These are phyloP conservation scores for Vigna unguiculata DNA, from an alignment of 306 rosid genomes.

Conservation along the genomic window DNA sequence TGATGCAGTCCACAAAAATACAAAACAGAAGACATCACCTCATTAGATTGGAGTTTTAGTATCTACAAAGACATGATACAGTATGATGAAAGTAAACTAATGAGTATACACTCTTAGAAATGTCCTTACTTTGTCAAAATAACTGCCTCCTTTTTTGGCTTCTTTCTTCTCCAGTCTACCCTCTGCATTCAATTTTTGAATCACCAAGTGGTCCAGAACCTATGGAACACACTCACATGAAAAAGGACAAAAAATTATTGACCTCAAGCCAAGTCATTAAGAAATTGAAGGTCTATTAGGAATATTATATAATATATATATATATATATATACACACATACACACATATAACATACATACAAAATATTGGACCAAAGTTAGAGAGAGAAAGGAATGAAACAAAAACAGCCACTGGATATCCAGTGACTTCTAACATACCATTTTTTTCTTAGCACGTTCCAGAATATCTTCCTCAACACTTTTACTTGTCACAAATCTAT, in stretches of 20 bases:
- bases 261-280: constrained; percentile 17
- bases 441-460: constrained; percentile 98
- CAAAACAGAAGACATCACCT: constrained; percentile 16
- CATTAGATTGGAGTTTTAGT: constrained; percentile 11
- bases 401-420: constrained; percentile 23
- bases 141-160: constrained; percentile 86
- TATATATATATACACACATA: too few relatives aligned
- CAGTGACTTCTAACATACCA: constrained; percentile 61
- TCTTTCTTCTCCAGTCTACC: constrained; percentile 99
- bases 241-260: constrained; percentile 35
- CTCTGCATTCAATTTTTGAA: constrained; percentile 98
- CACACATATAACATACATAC: background rate
- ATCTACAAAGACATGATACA: constrained; percentile 12
- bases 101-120: constrained; percentile 30
- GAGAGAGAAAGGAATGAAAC: background rate
- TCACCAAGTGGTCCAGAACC: constrained; percentile 99
- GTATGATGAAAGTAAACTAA: constrained; percentile 24
- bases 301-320: background rate
- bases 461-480: constrained; percentile 99
- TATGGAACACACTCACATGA: constrained; percentile 51
- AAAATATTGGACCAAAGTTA: background rate
- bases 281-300: constrained; percentile 17
- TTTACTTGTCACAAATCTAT: constrained; percentile 96
- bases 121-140: constrained; percentile 89
- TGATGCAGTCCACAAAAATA: constrained; percentile 19